Evolutionary conservation across 805 yeast species (phyloP), one percentile per base, ranked within the genome.

Genomic region (Starmerella floricola): DNA sequence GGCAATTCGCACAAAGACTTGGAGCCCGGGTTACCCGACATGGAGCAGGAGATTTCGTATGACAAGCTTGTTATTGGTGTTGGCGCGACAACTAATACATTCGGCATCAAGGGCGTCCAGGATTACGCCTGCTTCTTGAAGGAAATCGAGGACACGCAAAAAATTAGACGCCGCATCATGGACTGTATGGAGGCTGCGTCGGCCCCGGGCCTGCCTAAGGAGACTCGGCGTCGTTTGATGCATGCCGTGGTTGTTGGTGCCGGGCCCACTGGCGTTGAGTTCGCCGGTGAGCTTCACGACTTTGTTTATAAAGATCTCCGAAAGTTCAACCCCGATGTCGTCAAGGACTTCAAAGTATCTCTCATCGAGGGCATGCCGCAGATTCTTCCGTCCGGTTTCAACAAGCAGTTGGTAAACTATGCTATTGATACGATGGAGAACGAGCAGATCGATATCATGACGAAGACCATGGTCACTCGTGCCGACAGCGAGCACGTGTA

Each of bases 221-320:
- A 78, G 17, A 94, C 83, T 61, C 76, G 96, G 65, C 74, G 76
- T 65, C 76, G 94, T 62, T 72, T 88, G 55, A 72, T 87, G 60
- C 80, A 79, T 49, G 78, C 86, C 55, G 88, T 88, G 49, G 94
- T 88, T 49, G 93, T 91, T 53, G 97, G 97, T 57, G 97, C 96
- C 65, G 97, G 97, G 51, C 96, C 97, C 61, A 87, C 97, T 34
- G 97, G 97, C 68, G 95, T 87, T 49, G 96, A 86, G 67, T 81
- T 86, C 56, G 95, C 96, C 53, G 97, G 94, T 58, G 96, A 88
- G 66, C 68, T 87, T 55, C 93, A 82, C 66, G 97, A 87, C 64
- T 88, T 83, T 65, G 81, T 86, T 49, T 86, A 82, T 62, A 93
- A 87, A 63, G 97, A 87, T 64, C 71, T 87, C 64, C 66, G 68